Evolutionary conservation across 2,329 filamentous ascomycete species (phyloP).

Genomic region (Thielaviopsis musarum): DNA sequence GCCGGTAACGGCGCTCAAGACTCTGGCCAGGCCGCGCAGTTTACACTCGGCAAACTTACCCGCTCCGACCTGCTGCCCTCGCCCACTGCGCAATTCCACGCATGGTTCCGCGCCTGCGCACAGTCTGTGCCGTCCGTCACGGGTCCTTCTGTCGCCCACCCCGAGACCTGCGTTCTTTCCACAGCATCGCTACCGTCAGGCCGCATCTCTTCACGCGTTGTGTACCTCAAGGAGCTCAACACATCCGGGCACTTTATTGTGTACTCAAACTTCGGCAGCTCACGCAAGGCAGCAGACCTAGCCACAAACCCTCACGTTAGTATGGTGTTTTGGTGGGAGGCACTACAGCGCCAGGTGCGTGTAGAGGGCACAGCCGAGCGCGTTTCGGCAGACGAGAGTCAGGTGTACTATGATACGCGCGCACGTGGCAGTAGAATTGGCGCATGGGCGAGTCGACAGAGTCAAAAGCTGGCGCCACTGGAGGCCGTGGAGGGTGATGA

Average conservation of each 20-base stretch:
- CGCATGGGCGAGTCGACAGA: slow-evolving; percentile 88
- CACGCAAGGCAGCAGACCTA: slow-evolving; percentile 50
- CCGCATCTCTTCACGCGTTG: slow-evolving; percentile 65
- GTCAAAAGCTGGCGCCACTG: slow-evolving; percentile 45
- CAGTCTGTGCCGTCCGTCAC: slow-evolving; percentile 35
- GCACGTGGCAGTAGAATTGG: slow-evolving; percentile 72
- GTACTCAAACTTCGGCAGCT: slow-evolving; percentile 83
- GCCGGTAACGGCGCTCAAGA: slow-evolving; percentile 31
- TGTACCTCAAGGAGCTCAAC: slow-evolving; percentile 95
- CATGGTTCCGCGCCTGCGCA: slow-evolving; percentile 70
- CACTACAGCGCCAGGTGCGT: slow-evolving; percentile 73
- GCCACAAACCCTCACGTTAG: slow-evolving; percentile 59
- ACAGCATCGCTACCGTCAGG: slow-evolving; percentile 74
- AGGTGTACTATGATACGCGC: slow-evolving; percentile 47
- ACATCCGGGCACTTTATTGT: slow-evolving; percentile 51
- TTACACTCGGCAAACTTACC: slow-evolving; percentile 45
- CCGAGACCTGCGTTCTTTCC: slow-evolving; percentile 76
- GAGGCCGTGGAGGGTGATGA: slow-evolving; percentile 33
- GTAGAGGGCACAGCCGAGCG: slow-evolving; percentile 65
- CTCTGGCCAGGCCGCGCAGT: slow-evolving; percentile 56
- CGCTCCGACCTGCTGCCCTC: slow-evolving; percentile 39
- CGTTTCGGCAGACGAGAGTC: slow-evolving; percentile 53
- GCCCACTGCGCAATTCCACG: slow-evolving; percentile 72
- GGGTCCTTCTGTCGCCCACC: slow-evolving; percentile 56
- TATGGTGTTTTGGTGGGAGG: slow-evolving; percentile 82